These are phyloP conservation scores for Cyanodermella asteris DNA, from an alignment of 2,329 filamentous ascomycete species.

Conservation along the genomic window DNA sequence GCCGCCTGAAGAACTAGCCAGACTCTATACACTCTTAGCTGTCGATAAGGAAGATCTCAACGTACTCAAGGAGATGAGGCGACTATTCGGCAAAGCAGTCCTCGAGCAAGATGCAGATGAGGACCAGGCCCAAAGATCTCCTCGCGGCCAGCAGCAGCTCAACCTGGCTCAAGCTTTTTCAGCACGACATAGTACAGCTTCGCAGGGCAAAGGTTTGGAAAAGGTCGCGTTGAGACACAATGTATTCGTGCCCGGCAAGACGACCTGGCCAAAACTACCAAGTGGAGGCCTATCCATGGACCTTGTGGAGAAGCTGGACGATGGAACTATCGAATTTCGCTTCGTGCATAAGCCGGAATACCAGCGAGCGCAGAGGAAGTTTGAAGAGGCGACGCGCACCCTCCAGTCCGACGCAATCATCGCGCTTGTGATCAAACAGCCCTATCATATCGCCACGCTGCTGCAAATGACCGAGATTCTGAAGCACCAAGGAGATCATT, in stretches of 20 bases:
- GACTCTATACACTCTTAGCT: conserved; percentile 32
- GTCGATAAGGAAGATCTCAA: conserved; percentile 57
- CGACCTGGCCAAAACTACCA: conserved; percentile 62
- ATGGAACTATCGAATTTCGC: conserved; percentile 48
- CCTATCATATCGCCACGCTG: conserved; percentile 85
- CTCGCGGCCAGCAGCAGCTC: conserved; percentile 24
- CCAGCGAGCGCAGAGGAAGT: conserved; percentile 50
- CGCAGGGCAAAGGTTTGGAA: conserved; percentile 40
- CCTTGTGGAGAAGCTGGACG: conserved; percentile 30
- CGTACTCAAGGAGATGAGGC: conserved; percentile 76
- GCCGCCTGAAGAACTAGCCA: no score
- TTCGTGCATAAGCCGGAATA: conserved; percentile 59
- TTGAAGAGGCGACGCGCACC: conserved; percentile 25
- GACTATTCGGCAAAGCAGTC: conserved; percentile 44
- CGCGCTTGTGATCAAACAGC: no score
- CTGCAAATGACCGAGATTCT: conserved; percentile 83
- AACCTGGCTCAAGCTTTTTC: conserved; percentile 33
- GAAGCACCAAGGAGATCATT: conserved; percentile 74
- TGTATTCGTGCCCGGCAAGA: conserved; percentile 66
- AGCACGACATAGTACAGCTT: conserved; percentile 29
- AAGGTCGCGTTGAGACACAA: conserved; percentile 56
- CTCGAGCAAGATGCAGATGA: conserved; percentile 35
- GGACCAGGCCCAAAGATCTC: conserved; percentile 21
- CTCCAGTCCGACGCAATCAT: conserved; percentile 1
- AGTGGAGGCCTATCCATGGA: conserved; percentile 73